These are phyloP conservation scores for Phylloporus scabripes DNA, from an alignment of 768 basidiomycete genomes.

Conservation along the genomic window DNA sequence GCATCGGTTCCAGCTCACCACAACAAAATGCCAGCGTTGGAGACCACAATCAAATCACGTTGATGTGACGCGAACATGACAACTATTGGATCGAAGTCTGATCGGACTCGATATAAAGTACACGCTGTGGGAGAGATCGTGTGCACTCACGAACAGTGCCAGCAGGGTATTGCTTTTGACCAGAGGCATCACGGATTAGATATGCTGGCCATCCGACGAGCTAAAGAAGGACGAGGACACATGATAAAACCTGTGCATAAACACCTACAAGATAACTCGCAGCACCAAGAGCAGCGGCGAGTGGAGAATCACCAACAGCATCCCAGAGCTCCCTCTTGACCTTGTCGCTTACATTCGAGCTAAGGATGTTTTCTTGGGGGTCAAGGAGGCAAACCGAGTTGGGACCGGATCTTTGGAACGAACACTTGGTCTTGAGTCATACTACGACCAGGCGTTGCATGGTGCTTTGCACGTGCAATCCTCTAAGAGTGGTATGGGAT, in stretches of 20 bases:
- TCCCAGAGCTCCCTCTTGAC: conserved; percentile 74
- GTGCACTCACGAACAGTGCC: conserved; percentile 68
- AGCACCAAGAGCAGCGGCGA: conserved; percentile 53
- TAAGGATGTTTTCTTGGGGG: conserved; percentile 57
- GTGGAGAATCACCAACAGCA: conserved; percentile 86
- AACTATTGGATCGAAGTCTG: conserved; percentile 73
- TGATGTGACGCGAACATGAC: conserved; percentile 86
- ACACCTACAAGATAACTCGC: conserved; percentile 55
- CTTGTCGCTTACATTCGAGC: conserved; percentile 59
- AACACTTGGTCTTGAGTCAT: conserved; percentile 95
- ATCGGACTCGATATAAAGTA: background rate
- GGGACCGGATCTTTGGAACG: conserved; percentile 80
- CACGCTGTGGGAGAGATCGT: background rate
- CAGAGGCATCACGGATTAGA: conserved; percentile 75
- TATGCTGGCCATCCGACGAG: conserved; percentile 85
- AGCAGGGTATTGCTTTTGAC: conserved; percentile 74
- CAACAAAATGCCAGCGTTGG: conserved; percentile 74
- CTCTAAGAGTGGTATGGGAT: conserved; percentile 97
- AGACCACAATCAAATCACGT: conserved; percentile 65
- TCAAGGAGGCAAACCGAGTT: conserved; percentile 60
- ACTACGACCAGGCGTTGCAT: conserved; percentile 82
- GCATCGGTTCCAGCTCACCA: conserved; percentile 58
- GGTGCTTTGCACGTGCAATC: conserved; percentile 91
- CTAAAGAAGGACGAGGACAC: conserved; percentile 31
- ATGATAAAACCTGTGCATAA: background rate